Base-by-base conservation (phyloP, 2,329 filamentous ascomycete genomes). In the Exophiala alcalophila region DNA sequence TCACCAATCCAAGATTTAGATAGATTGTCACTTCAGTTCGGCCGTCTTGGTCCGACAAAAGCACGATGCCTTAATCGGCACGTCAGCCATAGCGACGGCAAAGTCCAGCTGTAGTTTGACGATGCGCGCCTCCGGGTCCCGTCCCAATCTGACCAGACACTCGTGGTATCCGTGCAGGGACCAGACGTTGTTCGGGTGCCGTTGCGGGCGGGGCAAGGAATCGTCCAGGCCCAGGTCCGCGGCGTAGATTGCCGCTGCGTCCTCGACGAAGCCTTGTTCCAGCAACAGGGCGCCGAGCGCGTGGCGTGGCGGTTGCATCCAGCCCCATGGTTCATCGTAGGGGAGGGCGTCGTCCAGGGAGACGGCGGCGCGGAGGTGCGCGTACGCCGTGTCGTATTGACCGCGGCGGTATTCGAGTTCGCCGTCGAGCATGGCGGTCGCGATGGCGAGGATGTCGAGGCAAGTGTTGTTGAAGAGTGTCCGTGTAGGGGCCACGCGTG, bases 261-360 rank as follows among this genome's bases (percentile, higher is more conserved):
- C 68, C 16, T 74, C 69, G 0, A 76, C 65, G n/a, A 65, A 66
- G 0, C 74, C 78, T 56, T 84, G 82, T 57, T 88, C 84, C 9
- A 86, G 68, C 20, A 86, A 59, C 3, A 89, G 66, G 0, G 83
- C 84, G 1, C 80, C 83, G 36, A 82, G 82, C 0, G 83, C 83
- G 60, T 88, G 84, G 3, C 83, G 70, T 0, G 78, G 76, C 0
- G 84, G 84, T 57, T 85, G 81, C 83, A 88, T 86, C 83, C 84
- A 88, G 0, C 81, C 81, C 83, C 83, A 87, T 0, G 84, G 84
- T 59, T 89, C 84, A 34, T 83, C 80, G 48, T 85, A 88, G 0
- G 78, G 78, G 19, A 88, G 69, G 0, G 60, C 63, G 54, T 85
- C 82, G 49, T 86, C 81, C 2, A 76, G 69, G 1, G 64, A 57